Base-by-base conservation (phyloP, 106 monocot species). In the Narthecium ossifragum region DNA sequence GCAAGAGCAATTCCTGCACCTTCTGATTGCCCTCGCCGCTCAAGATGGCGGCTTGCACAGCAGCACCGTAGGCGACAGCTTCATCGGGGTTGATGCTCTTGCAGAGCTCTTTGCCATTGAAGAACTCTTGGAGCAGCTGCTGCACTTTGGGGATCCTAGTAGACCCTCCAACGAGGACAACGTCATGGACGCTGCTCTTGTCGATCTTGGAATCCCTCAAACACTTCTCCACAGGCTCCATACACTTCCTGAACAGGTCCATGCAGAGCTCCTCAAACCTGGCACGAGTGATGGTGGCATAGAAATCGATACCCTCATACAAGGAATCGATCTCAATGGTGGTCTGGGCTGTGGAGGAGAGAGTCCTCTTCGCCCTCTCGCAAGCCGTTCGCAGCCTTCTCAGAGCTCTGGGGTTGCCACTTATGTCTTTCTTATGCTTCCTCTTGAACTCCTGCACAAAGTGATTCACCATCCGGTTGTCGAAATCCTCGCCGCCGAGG, bases 341-440 rank as follows among this genome's bases (percentile, higher is more conserved):
- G 23, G 62, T 62, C 62, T 62, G 62, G 4, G 69, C 40, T 13
- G 76, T 77, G 29, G 76, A 77, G 20, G 76, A 77, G 10, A 77
- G 64, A 13, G 76, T 77, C 59, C 76, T 43, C 70, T 77, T 77
- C 26, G 76, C 76, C 46, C 76, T 41, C 70, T 77, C 78, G 47
- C 80, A 81, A 1, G 84, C 74, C 0, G 79, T 84, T 41, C 84
- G 41, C 37, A 84, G 66, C 45, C 73, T 51, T 47, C 81, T 39
- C n/a, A 89, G 53, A 17, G 81, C 65, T 51, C 82, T 77, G 5
- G 89, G 80, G 45, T 75, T 89, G 15, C 88, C 88, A 29, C 53
- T 84, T 61, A 89, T 84, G 66, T 89, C 89, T 57, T 90, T 90
- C 78, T 84, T 89, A 80, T 81, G 66, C 74, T 89, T 89, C 53